Conservation (phyloP, 176 grass and related monocot genomes). For the Aechmea fasciata region DNA sequence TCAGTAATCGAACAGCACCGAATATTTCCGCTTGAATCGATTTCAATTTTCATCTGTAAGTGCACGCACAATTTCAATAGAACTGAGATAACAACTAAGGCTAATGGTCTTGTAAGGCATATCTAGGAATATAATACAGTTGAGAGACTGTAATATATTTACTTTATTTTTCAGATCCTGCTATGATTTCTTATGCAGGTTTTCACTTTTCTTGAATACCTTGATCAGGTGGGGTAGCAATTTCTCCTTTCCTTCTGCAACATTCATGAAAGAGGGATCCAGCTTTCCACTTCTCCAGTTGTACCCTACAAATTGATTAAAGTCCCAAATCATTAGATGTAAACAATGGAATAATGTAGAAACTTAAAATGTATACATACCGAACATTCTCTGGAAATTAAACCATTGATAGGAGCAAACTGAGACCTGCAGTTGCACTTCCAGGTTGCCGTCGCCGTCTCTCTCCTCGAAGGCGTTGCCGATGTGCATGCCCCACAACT, state of each 20-base stretch:
- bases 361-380: constrained; percentile 22
- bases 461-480: constrained; percentile 87
- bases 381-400: constrained; percentile 81
- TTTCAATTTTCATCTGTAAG: constrained; percentile 50
- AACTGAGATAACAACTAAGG: too few species aligned
- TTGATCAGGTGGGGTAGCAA: constrained; percentile 63
- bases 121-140: too few species aligned
- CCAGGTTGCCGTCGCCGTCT: constrained; percentile 29
- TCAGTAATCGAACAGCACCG: constrained; percentile 31
- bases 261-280: constrained; percentile 88
- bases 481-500: constrained; percentile 65
- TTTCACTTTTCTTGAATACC: constrained; percentile 28
- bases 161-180: too few species aligned
- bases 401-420: constrained; percentile 95
- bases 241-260: constrained; percentile 22
- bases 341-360: not conserved
- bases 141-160: too few species aligned
- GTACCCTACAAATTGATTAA: constrained; percentile 40
- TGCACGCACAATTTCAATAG: too few species aligned
- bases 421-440: constrained; percentile 50
- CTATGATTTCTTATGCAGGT: not conserved
- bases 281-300: constrained; percentile 61
- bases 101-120: too few species aligned
- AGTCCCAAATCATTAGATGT: not conserved
- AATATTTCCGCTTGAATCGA: constrained; percentile 46